phyloP scores from a whole-genome alignment of 306 rosid genomes.

The Inga oerstediana region DNA sequence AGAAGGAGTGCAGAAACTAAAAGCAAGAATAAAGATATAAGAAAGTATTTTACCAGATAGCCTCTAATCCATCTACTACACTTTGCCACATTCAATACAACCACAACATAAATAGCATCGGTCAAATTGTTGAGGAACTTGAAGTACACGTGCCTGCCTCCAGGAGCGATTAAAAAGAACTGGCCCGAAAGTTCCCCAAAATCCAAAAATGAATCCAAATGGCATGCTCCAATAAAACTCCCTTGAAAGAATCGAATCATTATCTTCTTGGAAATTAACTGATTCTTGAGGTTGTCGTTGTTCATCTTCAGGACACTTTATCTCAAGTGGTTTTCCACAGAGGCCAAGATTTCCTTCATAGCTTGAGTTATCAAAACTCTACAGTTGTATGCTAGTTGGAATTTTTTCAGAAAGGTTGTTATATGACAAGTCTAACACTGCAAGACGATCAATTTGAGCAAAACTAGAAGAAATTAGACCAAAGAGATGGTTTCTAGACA shows the following conservation, averaged over 20 bases:
- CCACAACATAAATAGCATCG: not conserved
- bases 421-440: not conserved
- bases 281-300: not conserved
- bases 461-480: conserved; percentile 11
- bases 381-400: not conserved
- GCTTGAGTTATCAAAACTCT: not conserved
- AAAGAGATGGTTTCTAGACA: conserved; percentile 18
- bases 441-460: not conserved
- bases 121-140: conserved; percentile 4
- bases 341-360: conserved; percentile 1
- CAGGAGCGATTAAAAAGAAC: not conserved
- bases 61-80: not conserved
- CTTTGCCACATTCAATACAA: not conserved
- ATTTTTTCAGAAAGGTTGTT: not conserved
- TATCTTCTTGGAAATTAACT: not conserved
- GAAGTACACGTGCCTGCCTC: not conserved
- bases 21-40: not conserved
- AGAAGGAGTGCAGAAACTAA: not conserved
- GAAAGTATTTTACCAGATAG: not conserved
- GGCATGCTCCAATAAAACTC: not conserved
- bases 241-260: not conserved
- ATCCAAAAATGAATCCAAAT: conserved; percentile 24
- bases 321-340: not conserved
- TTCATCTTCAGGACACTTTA: not conserved
- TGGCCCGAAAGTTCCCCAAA: not conserved